These are phyloP conservation scores for Elsinoe perseae DNA, from an alignment of 2,329 filamentous ascomycete species.

Conservation along the genomic window DNA sequence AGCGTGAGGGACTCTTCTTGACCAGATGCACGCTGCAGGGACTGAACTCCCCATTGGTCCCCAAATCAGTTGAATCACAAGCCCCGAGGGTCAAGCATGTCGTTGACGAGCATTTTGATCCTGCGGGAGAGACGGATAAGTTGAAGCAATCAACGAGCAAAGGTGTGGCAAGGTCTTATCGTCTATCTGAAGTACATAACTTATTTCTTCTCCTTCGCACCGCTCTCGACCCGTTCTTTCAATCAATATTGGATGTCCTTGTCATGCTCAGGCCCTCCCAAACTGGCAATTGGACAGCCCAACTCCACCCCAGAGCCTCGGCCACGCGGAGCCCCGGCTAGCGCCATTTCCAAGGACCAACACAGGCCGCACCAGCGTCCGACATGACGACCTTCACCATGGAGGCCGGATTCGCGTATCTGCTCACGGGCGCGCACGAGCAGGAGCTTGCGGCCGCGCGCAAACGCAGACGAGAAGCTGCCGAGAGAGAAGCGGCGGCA, in stretches of 20 bases:
- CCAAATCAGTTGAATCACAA: not conserved
- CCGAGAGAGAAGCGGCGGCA: not conserved
- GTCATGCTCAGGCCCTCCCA: not conserved
- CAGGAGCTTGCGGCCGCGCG: conserved; percentile 1
- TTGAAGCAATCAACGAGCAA: not conserved
- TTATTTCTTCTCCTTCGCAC: not conserved
- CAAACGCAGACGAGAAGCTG: conserved; percentile 3
- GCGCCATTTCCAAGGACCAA: not conserved
- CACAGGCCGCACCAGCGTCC: not conserved
- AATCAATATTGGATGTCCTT: not conserved
- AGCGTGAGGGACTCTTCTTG: not conserved
- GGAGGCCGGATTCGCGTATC: conserved; percentile 14
- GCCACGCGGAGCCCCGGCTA: conserved; percentile 3
- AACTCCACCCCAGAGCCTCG: not conserved
- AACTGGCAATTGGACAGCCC: not conserved
- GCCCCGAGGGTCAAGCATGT: conserved; percentile 6
- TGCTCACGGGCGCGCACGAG: conserved; percentile 11
- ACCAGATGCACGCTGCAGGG: conserved; percentile 3
- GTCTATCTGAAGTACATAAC: not conserved
- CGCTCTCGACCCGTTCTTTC: not conserved
- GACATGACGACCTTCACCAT: conserved; percentile 11
- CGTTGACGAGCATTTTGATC: conserved; percentile 5
- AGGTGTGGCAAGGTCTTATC: not conserved
- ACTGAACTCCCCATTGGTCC: not conserved
- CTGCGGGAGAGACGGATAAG: not conserved